Evolutionary conservation across 306 rosid genomes (phyloP).

Genomic region (Vigna radiata): DNA sequence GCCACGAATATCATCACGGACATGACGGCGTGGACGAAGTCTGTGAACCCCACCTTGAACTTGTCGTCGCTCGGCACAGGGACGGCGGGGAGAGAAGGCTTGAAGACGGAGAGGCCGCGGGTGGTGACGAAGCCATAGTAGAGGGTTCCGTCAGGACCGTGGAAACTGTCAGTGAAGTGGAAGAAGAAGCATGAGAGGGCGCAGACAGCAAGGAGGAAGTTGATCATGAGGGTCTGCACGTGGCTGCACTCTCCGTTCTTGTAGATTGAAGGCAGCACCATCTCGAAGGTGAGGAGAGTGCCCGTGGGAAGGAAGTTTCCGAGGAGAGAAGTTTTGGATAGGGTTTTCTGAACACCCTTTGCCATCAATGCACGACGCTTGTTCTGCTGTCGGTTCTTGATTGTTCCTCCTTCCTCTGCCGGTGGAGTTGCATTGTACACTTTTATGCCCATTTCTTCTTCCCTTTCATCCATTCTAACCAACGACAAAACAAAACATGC

Average conservation of each 20-base stretch:
- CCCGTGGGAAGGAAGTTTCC: constrained; percentile 87
- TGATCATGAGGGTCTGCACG: constrained; percentile 58
- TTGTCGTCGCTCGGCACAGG: constrained; percentile 61
- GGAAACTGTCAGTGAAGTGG: constrained; percentile 76
- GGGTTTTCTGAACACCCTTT: constrained; percentile 78
- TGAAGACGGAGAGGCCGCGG: constrained; percentile 68
- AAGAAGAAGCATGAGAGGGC: constrained; percentile 83
- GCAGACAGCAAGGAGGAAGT: constrained; percentile 54
- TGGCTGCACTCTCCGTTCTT: constrained; percentile 62
- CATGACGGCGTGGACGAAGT: constrained; percentile 79
- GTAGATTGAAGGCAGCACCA: constrained; percentile 79
- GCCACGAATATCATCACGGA: constrained; percentile 78
- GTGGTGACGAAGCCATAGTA: constrained; percentile 76
- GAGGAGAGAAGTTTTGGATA: constrained; percentile 71
- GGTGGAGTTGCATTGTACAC: constrained; percentile 58
- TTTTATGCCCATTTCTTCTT: constrained; percentile 58
- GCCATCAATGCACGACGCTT: constrained; percentile 66
- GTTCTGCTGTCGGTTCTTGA: too few relatives aligned
- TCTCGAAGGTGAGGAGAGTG: constrained; percentile 79
- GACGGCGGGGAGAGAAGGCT: constrained; percentile 52
- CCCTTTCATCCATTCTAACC: constrained; percentile 38
- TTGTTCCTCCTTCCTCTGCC: neutral
- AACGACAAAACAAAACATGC: too few relatives aligned
- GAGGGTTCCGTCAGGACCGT: constrained; percentile 59
- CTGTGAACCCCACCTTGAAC: constrained; percentile 49